Base-by-base conservation (phyloP, 257 asterid species). In the Lithospermum erythrorhizon region DNA sequence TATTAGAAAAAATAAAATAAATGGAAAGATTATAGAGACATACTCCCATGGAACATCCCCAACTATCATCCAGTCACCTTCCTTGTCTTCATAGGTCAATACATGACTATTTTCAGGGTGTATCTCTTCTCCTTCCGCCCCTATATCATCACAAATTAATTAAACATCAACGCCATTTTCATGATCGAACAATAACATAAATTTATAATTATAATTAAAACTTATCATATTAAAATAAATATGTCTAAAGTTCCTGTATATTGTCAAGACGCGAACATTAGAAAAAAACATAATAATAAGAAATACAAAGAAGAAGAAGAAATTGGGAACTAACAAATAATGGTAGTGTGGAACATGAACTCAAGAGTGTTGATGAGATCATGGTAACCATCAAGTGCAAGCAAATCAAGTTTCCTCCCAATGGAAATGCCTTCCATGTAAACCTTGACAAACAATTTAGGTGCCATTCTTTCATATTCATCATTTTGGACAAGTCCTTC, bases 41-140 rank as follows among this genome's bases (percentile, higher is more conserved):
- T 61, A 61, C 65, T 61, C 65, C 65, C 65, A 61, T 15, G 65
- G 65, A 53, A 61, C 65, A 49, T 61, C 65, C 10, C 65, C 65
- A 25, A 61, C 65, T 20, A 61, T 61, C 58, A 61, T 47, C 65
- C 65, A 61, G 29, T 61, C 65, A 47, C 65, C 65, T 49, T 61
- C 65, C 4, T 21, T 21, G 29, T 61, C 65, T 61, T 61, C 57
- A 32, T 61, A 61, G 21, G 65, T 61, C n/a, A 61, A n/a, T 24
- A 61, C 65, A 22, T 61, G 58, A 48, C 45, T 15, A 23, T 51
- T 25, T 47, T 51, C 57, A 10, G 9, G 21, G 0, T 25, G 21
- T 17, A 54, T 48, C 21, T 61, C 65, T 25, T 49, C 57, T 61
- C 24, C 22, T 22, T 49, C 58, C 6, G 65, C 58, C 65, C 65